phyloP scores from a whole-genome alignment of 2,329 filamentous ascomycete species.

The Verticillium tricorpus region DNA sequence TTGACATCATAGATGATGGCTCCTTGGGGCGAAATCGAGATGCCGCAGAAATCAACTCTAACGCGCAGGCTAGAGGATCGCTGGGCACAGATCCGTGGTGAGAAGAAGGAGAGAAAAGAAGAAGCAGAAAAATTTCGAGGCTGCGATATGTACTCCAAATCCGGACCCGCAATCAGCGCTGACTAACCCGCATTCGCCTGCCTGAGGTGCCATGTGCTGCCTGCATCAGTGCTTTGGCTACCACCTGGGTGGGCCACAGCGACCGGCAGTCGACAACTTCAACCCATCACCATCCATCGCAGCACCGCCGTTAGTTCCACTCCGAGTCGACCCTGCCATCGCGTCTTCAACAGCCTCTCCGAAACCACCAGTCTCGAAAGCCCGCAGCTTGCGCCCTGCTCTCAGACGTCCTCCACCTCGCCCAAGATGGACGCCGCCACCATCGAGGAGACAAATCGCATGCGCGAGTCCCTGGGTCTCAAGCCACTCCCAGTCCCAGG shows the following conservation, averaged over 20 bases:
- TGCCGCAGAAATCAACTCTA: slow-evolving; percentile 77
- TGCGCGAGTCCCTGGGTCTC: slow-evolving; percentile 83
- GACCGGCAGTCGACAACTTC: not conserved
- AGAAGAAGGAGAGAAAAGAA: slow-evolving; percentile 30
- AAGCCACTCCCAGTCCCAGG: slow-evolving; percentile 84
- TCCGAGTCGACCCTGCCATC: not conserved
- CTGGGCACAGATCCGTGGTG: slow-evolving; percentile 81
- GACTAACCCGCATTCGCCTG: not conserved
- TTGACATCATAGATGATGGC: slow-evolving; percentile 78
- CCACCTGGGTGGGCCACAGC: not conserved
- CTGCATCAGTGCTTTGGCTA: not conserved
- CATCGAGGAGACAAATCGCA: slow-evolving; percentile 91
- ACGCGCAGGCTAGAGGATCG: slow-evolving; percentile 59
- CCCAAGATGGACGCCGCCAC: slow-evolving; percentile 60
- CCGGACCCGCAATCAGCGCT: not conserved
- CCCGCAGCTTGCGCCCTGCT: not conserved
- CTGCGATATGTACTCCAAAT: slow-evolving; percentile 1
- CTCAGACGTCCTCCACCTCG: not conserved
- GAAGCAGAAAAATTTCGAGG: slow-evolving; percentile 16
- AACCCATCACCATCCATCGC: not conserved
- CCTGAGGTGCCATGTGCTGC: not conserved
- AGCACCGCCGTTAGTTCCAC: not conserved
- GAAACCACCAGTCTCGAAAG: not conserved
- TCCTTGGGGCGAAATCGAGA: slow-evolving; percentile 77
- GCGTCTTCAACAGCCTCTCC: not conserved